Evolutionary conservation across 306 rosid species (phyloP).

Genomic region (Lotus japonicus): DNA sequence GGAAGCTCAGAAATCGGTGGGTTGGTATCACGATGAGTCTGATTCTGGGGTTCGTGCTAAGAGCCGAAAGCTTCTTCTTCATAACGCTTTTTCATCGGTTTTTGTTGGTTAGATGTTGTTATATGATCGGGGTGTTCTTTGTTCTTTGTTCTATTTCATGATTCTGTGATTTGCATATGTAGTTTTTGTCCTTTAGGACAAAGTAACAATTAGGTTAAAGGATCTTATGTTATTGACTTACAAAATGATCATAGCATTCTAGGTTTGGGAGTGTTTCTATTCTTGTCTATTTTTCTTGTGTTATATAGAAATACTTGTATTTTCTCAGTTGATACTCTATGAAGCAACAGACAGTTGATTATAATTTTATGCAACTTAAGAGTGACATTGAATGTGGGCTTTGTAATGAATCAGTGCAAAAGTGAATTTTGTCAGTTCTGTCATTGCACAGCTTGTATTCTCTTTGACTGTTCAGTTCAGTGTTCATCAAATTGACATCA

Average conservation of each 20-base stretch:
- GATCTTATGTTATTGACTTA: constrained; percentile 10
- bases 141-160: not conserved
- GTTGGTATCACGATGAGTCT: constrained; percentile 40
- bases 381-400: not conserved
- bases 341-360: not conserved
- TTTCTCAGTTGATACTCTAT: not conserved
- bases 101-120: not conserved
- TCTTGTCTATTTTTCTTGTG: not conserved
- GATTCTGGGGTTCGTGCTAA: constrained; percentile 13
- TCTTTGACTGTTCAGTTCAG: not conserved
- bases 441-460: not conserved
- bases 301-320: not conserved
- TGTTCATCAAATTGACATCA: not conserved
- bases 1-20: constrained; percentile 79
- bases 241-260: not conserved
- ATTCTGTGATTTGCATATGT: constrained; percentile 7
- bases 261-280: not conserved
- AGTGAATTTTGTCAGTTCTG: not conserved
- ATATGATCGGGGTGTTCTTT: not conserved
- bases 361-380: not conserved
- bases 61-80: constrained; percentile 19
- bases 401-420: not conserved
- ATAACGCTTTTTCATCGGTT: not conserved
- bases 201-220: not conserved
- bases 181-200: not conserved